Evolutionary conservation across 495 filamentous ascomycete genomes (phyloP), one percentile per base, ranked within the genome.

Genomic region (Glutinoglossum americanum): DNA sequence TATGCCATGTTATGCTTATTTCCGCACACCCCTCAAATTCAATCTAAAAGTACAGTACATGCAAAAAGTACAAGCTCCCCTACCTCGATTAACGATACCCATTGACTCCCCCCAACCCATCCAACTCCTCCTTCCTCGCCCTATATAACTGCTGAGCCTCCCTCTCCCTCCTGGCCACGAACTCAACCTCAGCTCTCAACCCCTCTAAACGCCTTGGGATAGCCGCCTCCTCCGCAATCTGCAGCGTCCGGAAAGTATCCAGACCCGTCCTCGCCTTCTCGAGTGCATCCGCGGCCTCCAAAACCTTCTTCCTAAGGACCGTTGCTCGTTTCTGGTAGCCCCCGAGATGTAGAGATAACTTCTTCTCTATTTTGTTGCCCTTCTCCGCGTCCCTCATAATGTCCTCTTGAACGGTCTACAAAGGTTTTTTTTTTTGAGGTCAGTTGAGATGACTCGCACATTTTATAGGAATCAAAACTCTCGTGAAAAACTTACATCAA

Each of bases 301-400:
- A 64, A 57, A 89, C 85, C 70, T 96, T 96, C 59, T 77, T 73
- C 28, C 83, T 81, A 11, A 98, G 75, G 58, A 75, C 80, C 64
- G 87, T 88, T 21, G 86, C 81, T 30, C 92, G 86, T 61, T 86
- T 80, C 66, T 88, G 83, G 68, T 98, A 98, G 54, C 92, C 92
- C 28, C 90, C 89, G 0, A 89, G 80, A 61, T 90, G 81, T 51
- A 93, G 69, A 7, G 76, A 76, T n/a, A 98, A 78, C 71, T 95
- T 96, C 73, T 94, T 94, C 68, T 98, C 89, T 11, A 89, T 71
- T 66, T 88, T 92, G 63, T 86, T 87, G 51, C 82, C 85, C 55
- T 80, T 76, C 59, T 87, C 80, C 5, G 90, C 90, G 0, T 80
- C 80, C 4, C 74, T 74, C 57, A 81, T 74, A 51, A 94, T 78